Percentiles rank a stretch among this genome's conserved stretches.
phyloP scores from a whole-genome alignment of 2,329 filamentous ascomycete genomes.

The Aspergillus clavatus region DNA sequence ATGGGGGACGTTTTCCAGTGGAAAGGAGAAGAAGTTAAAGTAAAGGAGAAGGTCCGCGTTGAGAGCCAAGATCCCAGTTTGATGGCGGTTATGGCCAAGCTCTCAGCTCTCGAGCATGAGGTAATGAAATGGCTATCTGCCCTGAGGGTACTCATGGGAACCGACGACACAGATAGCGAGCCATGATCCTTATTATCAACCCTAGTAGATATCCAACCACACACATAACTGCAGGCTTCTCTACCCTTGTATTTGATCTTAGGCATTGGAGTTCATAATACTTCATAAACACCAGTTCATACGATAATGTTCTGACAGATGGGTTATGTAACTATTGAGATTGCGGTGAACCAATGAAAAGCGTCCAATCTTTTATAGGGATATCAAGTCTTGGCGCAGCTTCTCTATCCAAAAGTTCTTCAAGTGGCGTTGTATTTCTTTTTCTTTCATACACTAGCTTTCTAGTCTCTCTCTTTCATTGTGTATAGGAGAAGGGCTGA shows the following conservation, averaged over 20 bases:
- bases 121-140: constrained; percentile 66
- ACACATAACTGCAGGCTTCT: no score
- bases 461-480: constrained; percentile 3
- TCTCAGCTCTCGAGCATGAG: constrained; percentile 70
- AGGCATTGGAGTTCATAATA: no score
- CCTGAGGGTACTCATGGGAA: constrained; percentile 72
- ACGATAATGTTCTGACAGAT: neutral
- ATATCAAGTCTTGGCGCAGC: constrained; percentile 23
- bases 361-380: constrained; percentile 21
- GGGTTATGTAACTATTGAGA: constrained; percentile 13
- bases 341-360: constrained; percentile 23
- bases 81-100: constrained; percentile 76
- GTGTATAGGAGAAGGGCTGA: constrained; percentile 14
- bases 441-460: no score
- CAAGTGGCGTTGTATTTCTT: constrained; percentile 14
- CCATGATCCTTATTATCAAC: constrained; percentile 1
- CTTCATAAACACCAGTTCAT: no score
- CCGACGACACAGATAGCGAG: constrained; percentile 45
- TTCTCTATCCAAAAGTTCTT: constrained; percentile 22
- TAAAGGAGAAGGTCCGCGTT: constrained; percentile 82
- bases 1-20: constrained; percentile 71
- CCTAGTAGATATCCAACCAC: neutral
- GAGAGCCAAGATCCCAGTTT: constrained; percentile 86
- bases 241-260: no score
- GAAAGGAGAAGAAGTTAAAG: constrained; percentile 67